A percentile compares a stretch with the other conserved stretches of the same genome.
Evolutionary conservation across 129 eudicot species (phyloP).

Genomic region (Heracleum sosnowskyi): DNA sequence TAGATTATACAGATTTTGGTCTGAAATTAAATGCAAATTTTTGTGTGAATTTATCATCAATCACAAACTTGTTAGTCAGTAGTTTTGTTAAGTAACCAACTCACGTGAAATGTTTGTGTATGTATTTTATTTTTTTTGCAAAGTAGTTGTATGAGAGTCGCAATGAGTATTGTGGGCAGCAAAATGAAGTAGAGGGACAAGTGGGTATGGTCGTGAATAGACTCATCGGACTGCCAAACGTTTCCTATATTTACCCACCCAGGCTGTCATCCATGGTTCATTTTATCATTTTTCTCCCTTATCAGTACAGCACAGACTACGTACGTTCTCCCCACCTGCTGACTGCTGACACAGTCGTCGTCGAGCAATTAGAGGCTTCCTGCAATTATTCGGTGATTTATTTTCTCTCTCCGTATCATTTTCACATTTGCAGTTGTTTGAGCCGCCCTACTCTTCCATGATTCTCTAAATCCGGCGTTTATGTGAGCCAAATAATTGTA

Average conservation of each 20-base stretch:
- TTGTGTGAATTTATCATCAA: too few relatives aligned
- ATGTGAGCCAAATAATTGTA: too few relatives aligned
- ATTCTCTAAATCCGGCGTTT: too few relatives aligned
- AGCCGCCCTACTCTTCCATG: too few relatives aligned
- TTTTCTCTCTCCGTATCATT: not conserved
- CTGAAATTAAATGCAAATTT: too few relatives aligned
- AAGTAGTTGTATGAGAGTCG: too few relatives aligned
- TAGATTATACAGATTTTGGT: too few relatives aligned
- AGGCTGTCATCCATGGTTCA: slow-evolving; percentile 2
- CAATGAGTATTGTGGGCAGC: not conserved
- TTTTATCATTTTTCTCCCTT: not conserved
- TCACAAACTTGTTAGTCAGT: too few relatives aligned
- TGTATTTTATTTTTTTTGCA: too few relatives aligned
- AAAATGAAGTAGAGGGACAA: not conserved
- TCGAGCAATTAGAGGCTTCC: not conserved
- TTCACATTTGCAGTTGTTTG: too few relatives aligned
- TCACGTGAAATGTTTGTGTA: too few relatives aligned
- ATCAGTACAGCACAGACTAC: not conserved
- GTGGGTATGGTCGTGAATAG: slow-evolving; percentile 13
- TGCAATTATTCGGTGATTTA: not conserved
- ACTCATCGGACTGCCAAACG: slow-evolving; percentile 38
- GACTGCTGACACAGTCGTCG: not conserved
- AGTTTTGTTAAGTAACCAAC: too few relatives aligned
- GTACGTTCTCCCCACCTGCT: not conserved
- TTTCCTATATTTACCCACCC: not conserved